A percentile compares a stretch with the other conserved stretches of the same genome.
phyloP scores from a whole-genome alignment of 495 filamentous ascomycete genomes.

The Pyrenula aspistea region DNA sequence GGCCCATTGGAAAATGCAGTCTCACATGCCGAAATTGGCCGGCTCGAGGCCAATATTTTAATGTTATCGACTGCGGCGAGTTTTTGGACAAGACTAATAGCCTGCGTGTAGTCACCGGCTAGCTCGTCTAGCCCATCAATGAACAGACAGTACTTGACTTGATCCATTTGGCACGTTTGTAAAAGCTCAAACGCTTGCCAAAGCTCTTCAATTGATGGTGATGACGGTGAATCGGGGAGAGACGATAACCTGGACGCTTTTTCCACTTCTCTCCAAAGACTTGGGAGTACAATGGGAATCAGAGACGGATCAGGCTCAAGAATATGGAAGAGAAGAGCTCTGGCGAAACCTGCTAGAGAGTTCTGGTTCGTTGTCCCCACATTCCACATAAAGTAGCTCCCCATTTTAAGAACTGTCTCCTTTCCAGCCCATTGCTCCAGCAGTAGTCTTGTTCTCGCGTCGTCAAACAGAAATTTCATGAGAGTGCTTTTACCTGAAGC shows the following conservation, averaged over 20 bases:
- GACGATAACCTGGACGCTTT: too few relatives aligned
- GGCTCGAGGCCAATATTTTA: slow-evolving; percentile 39
- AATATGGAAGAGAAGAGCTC: slow-evolving; percentile 25
- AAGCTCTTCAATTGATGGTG: too few relatives aligned
- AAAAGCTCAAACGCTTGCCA: too few relatives aligned
- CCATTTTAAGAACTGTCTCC: slow-evolving; percentile 18
- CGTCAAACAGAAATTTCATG: slow-evolving; percentile 23
- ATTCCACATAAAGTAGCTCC: slow-evolving; percentile 35
- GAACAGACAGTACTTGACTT: slow-evolving; percentile 25
- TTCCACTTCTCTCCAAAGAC: slow-evolving; percentile 4
- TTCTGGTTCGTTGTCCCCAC: slow-evolving; percentile 22
- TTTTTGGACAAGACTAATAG: slow-evolving; percentile 1
- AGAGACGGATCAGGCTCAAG: slow-evolving; percentile 18
- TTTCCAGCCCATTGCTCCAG: slow-evolving; percentile 18
- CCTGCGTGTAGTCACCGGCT: slow-evolving; percentile 11
- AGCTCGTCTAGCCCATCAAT: slow-evolving; percentile 38
- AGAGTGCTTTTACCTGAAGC: slow-evolving; percentile 35
- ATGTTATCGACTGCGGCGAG: slow-evolving; percentile 6
- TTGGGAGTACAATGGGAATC: slow-evolving; percentile 13
- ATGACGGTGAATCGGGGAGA: too few relatives aligned
- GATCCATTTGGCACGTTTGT: neutral
- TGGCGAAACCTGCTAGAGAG: slow-evolving; percentile 29
- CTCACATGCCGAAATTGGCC: slow-evolving; percentile 32
- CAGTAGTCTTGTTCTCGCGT: slow-evolving; percentile 5
- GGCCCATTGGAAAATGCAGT: slow-evolving; percentile 16